Conservation (phyloP, 805 yeast species). For the Ogataea sp. region DNA sequence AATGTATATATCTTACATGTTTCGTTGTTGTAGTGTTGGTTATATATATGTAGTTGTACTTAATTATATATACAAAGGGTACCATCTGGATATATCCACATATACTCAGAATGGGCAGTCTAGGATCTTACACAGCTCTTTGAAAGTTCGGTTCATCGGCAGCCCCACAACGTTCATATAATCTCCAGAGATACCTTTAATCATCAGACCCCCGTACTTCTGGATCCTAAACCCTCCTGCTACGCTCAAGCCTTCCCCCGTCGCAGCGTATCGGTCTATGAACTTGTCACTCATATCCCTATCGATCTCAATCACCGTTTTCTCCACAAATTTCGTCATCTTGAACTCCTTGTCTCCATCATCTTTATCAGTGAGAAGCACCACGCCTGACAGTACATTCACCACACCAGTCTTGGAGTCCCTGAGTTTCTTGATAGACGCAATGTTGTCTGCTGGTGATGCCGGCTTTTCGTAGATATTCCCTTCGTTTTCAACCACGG, state of each 20-base stretch:
- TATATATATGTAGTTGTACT: too few relatives aligned
- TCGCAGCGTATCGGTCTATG: constrained; percentile 51
- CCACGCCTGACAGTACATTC: constrained; percentile 47
- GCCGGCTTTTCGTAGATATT: constrained; percentile 75
- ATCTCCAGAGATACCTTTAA: constrained; percentile 66
- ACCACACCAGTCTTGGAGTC: constrained; percentile 35
- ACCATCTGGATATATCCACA: too few relatives aligned
- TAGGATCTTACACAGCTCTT: constrained; percentile 12
- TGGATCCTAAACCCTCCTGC: constrained; percentile 94
- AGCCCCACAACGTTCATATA: constrained; percentile 82
- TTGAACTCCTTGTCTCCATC: constrained; percentile 6
- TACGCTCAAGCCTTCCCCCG: constrained; percentile 70
- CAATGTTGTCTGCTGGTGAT: constrained; percentile 40
- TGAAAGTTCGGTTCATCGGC: constrained; percentile 56
- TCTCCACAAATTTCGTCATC: constrained; percentile 13
- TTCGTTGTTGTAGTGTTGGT: too few relatives aligned
- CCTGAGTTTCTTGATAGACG: constrained; percentile 38
- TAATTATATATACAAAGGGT: too few relatives aligned
- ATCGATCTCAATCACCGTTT: constrained; percentile 30
- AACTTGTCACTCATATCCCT: constrained; percentile 42
- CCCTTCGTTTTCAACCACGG: constrained; percentile 56
- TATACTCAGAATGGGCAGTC: neutral
- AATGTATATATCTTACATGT: too few relatives aligned
- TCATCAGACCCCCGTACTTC: constrained; percentile 58
- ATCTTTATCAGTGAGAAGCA: constrained; percentile 25